phyloP scores from a whole-genome alignment of 1,139 yeast species.

The Yamadazyma diddensiae region DNA sequence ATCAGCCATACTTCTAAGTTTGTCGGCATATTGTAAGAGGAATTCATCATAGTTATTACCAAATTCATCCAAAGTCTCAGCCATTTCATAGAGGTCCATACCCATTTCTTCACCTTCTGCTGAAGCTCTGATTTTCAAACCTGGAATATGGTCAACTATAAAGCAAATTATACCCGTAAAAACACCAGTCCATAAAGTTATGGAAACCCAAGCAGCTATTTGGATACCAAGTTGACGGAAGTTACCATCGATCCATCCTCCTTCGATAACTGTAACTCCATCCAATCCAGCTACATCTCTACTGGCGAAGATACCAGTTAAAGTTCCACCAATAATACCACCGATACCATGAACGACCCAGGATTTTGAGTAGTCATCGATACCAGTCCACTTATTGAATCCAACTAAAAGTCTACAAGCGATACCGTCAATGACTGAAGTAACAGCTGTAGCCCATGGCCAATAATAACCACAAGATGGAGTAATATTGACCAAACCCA shows the following conservation, averaged over 20 bases:
- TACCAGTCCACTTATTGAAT: slow-evolving; percentile 63
- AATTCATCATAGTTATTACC: slow-evolving; percentile 24
- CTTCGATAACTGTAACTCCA: slow-evolving; percentile 58
- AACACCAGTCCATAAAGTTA: slow-evolving; percentile 75
- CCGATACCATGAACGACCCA: slow-evolving; percentile 94
- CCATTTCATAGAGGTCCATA: slow-evolving; percentile 39
- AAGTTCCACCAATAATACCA: slow-evolving; percentile 78
- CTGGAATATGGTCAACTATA: slow-evolving; percentile 77
- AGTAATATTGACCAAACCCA: slow-evolving; percentile 93
- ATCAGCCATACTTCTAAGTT: slow-evolving; percentile 17
- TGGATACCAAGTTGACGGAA: slow-evolving; percentile 89
- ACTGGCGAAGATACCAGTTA: slow-evolving; percentile 92
- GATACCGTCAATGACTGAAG: slow-evolving; percentile 75
- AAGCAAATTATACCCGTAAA: slow-evolving; percentile 70
- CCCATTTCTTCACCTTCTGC: slow-evolving; percentile 81
- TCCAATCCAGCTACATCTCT: slow-evolving; percentile 81
- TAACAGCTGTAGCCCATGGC: slow-evolving; percentile 79
- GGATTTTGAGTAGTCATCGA: slow-evolving; percentile 95
- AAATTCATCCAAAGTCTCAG: slow-evolving; percentile 28
- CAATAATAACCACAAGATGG: slow-evolving; percentile 98
- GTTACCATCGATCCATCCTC: slow-evolving; percentile 95
- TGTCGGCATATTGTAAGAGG: slow-evolving; percentile 17
- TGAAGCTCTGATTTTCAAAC: slow-evolving; percentile 74
- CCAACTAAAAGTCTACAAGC: slow-evolving; percentile 82
- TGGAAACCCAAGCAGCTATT: slow-evolving; percentile 77